Conservation (phyloP, 257 asterid species). For the Henckelia pumila region DNA sequence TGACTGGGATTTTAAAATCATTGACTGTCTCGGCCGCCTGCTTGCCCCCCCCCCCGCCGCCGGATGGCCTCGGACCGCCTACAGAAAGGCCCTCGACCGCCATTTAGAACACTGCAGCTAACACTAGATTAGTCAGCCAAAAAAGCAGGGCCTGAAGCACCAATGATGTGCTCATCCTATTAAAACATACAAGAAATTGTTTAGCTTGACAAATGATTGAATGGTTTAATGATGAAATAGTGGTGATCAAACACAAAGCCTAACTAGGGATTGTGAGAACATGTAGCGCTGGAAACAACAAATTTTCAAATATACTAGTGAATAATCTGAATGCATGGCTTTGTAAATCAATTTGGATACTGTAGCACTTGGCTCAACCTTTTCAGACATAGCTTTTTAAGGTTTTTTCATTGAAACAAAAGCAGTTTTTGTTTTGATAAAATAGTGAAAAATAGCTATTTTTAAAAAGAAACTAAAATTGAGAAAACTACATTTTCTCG, state of each 20-base stretch:
- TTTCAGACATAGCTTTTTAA: neutral
- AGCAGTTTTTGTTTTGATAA: neutral
- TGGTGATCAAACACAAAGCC: neutral
- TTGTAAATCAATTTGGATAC: neutral
- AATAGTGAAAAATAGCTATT: neutral
- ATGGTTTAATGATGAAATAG: neutral
- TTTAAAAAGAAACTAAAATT: no score
- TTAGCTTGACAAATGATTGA: neutral
- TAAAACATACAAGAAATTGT: neutral
- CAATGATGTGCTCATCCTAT: neutral
- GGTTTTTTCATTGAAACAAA: no score
- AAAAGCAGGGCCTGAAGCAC: constrained; percentile 2
- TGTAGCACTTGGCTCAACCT: neutral
- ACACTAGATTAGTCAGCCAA: neutral
- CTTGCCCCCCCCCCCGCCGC: no score
- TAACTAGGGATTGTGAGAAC: no score
- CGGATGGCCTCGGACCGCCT: no score
- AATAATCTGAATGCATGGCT: neutral
- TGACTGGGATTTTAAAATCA: no score
- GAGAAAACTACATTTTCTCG: neutral
- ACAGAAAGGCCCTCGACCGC: no score
- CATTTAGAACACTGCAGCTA: no score
- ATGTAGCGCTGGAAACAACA: neutral
- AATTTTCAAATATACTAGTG: no score
- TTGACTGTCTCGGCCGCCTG: no score